Conservation (phyloP, 805 yeast species). For the Sugiyamaella floridensis region DNA sequence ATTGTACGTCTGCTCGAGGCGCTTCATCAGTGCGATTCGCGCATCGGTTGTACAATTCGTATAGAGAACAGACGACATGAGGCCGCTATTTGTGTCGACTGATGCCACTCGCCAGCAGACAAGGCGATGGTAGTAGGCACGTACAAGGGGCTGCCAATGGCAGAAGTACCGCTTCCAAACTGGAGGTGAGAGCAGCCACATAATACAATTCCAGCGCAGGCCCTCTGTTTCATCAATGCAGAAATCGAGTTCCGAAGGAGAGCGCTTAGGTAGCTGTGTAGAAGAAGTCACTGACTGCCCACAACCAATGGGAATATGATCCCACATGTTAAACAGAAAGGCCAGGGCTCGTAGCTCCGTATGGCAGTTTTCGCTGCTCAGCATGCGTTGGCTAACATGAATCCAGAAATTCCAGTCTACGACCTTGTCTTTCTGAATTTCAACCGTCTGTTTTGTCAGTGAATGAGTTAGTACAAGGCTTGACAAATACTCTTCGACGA, state of each 20-base stretch:
- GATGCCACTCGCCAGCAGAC: constrained; percentile 56
- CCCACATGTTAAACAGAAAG: constrained; percentile 69
- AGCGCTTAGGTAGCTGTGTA: background rate
- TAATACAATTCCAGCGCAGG: constrained; percentile 42
- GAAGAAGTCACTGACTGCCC: background rate
- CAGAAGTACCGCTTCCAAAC: constrained; percentile 55
- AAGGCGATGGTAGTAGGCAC: constrained; percentile 61
- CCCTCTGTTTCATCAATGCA: constrained; percentile 28
- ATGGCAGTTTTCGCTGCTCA: constrained; percentile 56
- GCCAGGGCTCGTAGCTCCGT: constrained; percentile 58
- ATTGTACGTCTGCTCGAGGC: constrained; percentile 17
- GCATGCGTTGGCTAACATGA: constrained; percentile 48
- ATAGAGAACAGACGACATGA: constrained; percentile 21
- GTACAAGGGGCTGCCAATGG: constrained; percentile 74
- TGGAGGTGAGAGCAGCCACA: constrained; percentile 46
- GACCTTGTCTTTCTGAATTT: constrained; percentile 21
- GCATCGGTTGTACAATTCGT: constrained; percentile 26
- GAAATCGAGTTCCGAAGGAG: constrained; percentile 7
- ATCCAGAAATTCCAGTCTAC: constrained; percentile 79
- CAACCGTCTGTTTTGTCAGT: constrained; percentile 21
- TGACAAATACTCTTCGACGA: constrained; percentile 35
- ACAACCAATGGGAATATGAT: constrained; percentile 36
- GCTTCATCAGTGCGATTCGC: constrained; percentile 17
- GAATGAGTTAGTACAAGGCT: constrained; percentile 27
- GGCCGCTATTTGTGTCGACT: constrained; percentile 24